Evolutionary conservation across 2,329 filamentous ascomycete genomes (phyloP), one percentile per base, ranked within the genome.

Genomic region (Alternaria alternata): DNA sequence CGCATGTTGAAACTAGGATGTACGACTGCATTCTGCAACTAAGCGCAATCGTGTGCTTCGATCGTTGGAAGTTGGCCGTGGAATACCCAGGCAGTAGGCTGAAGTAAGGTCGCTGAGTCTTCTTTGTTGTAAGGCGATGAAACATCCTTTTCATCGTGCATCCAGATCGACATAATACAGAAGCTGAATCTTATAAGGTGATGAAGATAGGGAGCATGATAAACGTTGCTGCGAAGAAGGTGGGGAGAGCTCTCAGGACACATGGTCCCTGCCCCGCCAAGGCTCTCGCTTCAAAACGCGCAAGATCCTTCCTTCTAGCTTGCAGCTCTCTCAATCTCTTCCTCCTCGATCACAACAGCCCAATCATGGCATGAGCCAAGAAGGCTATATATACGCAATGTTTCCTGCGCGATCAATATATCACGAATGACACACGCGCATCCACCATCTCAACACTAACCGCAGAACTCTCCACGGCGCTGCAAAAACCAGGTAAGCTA

Each of bases 241-340:
- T n/a, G 46, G 30, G 46, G 30, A 6, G 32, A 36, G 11, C 47
- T 38, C 22, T 7, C 18, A 48, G 18, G 30, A 16, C 28, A 32
- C 28, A 44, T 51, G 57, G 53, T 34, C 52, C 57, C 34, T 52
- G 52, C 51, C 6, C 32, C 47, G 51, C 51, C 60, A 56, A 63
- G 52, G 12, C 9, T 24, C 36, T 48, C 52, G 57, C 60, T 56
- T 56, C 38, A 36, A 52, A 51, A 43, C 28, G 30, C 39, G 32
- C 20, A 54, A 38, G 34, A 51, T 32, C 52, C 34, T 26, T 57
- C 22, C 38, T 16, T 0, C 20, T 5, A 24, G 7, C 11, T 7
- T 42, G 3, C 24, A 47, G 14, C 24, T 51, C 18, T 12, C 28
- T n/a, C 6, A 46, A 42, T 32, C 32, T 42, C 20, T 42, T 24